Percentiles rank a stretch among this genome's conserved stretches.
Conservation (phyloP, 345 rosid species). For the Euphorbia pulcherrima region DNA sequence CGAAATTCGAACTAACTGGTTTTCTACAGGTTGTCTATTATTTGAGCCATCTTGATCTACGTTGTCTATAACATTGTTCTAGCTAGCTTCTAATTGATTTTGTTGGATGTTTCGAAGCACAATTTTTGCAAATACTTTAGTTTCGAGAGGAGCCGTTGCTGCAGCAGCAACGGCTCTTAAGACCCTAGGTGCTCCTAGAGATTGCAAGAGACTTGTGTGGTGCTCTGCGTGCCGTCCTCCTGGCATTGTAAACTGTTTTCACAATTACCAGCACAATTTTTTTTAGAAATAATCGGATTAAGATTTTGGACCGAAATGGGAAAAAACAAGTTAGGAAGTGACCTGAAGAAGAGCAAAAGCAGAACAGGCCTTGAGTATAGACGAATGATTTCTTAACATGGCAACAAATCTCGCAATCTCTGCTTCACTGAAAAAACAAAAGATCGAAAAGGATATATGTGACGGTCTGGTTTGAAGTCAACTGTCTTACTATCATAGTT, state of each 20-base stretch:
- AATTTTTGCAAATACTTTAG: slow-evolving; percentile 37
- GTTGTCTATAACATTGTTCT: neutral
- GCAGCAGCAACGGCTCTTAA: slow-evolving; percentile 33
- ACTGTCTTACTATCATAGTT: too few relatives aligned
- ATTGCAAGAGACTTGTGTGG: slow-evolving; percentile 28
- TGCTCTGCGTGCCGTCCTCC: slow-evolving; percentile 39
- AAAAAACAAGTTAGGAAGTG: neutral
- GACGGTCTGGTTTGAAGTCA: neutral
- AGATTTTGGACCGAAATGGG: neutral
- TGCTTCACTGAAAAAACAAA: slow-evolving; percentile 20
- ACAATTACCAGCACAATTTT: neutral
- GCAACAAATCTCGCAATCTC: slow-evolving; percentile 43
- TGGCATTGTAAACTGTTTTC: slow-evolving; percentile 36
- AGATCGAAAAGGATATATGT: neutral
- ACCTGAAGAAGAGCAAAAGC: slow-evolving; percentile 48
- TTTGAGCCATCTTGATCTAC: neutral
- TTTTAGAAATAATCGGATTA: neutral
- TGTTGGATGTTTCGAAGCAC: slow-evolving; percentile 37
- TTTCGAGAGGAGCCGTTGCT: slow-evolving; percentile 26
- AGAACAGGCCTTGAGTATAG: slow-evolving; percentile 32
- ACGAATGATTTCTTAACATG: slow-evolving; percentile 39
- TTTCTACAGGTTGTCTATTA: neutral
- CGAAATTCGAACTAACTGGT: neutral
- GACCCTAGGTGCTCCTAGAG: slow-evolving; percentile 33
- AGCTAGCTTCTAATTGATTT: slow-evolving; percentile 14